Evolutionary conservation across 2,329 filamentous ascomycete species (phyloP).

Genomic region (Ascomycota sp.): DNA sequence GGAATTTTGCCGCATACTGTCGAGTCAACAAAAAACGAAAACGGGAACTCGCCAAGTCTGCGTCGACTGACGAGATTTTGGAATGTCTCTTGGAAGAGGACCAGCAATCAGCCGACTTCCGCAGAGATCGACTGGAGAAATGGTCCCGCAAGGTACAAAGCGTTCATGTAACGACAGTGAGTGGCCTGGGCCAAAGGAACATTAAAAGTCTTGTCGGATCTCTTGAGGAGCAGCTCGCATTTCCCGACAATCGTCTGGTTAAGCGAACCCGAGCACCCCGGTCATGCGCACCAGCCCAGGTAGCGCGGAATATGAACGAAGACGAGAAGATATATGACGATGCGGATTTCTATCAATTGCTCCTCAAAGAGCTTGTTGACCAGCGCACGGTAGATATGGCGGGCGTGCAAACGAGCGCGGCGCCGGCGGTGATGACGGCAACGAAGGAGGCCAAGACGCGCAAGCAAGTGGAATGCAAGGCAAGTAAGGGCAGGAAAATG

Average conservation of each 20-base stretch:
- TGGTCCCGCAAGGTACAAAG: constrained; percentile 56
- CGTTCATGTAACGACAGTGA: constrained; percentile 20
- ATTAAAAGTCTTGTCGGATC: constrained; percentile 39
- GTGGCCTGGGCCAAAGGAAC: constrained; percentile 10
- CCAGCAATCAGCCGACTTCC: constrained; percentile 31
- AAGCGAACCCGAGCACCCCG: constrained; percentile 50
- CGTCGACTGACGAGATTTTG: constrained; percentile 50
- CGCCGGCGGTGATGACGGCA: constrained; percentile 39
- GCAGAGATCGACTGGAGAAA: constrained; percentile 61
- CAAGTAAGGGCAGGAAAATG: constrained; percentile 87
- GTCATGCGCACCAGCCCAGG: constrained; percentile 56
- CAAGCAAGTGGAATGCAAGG: constrained; percentile 76
- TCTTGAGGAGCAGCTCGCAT: constrained; percentile 47
- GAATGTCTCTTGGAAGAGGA: constrained; percentile 48
- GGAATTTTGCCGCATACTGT: constrained; percentile 31
- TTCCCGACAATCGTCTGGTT: constrained; percentile 41
- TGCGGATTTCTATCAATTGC: constrained; percentile 79
- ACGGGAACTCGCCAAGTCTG: constrained; percentile 28
- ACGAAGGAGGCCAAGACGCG: constrained; percentile 60
- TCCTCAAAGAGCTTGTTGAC: constrained; percentile 84
- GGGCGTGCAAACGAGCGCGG: constrained; percentile 20
- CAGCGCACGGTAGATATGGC: constrained; percentile 57
- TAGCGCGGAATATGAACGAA: constrained; percentile 32
- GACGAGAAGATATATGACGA: constrained; percentile 67
- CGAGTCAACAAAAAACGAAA: constrained; percentile 42